Percentiles rank a stretch among this genome's conserved stretches.
Evolutionary conservation across 768 basidiomycete genomes (phyloP).

Genomic region (Tylopilus subfusipes): DNA sequence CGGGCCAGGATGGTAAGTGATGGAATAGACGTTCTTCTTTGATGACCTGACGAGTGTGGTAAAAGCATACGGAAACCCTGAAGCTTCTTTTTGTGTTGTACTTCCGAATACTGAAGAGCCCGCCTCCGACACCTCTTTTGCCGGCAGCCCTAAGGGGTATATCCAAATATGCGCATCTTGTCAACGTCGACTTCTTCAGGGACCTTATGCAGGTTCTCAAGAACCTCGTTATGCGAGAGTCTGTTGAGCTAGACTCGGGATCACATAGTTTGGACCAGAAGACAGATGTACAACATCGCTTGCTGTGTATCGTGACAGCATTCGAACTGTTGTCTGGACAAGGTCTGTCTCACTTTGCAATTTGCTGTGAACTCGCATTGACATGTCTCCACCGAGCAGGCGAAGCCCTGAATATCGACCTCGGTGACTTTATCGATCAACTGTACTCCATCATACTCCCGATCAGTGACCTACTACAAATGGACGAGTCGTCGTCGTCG

Average conservation of each 20-base stretch:
- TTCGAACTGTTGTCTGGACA: slow-evolving; percentile 96
- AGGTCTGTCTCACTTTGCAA: slow-evolving; percentile 45
- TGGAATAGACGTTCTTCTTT: slow-evolving; percentile 7
- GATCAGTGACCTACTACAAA: slow-evolving; percentile 59
- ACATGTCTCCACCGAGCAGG: slow-evolving; percentile 45
- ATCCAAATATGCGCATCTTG: slow-evolving; percentile 89
- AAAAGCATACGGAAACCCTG: slow-evolving; percentile 94
- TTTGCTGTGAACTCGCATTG: slow-evolving; percentile 6
- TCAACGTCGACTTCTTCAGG: slow-evolving; percentile 98
- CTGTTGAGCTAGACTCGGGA: slow-evolving; percentile 39
- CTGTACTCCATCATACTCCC: slow-evolving; percentile 82
- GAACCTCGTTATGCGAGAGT: slow-evolving; percentile 59
- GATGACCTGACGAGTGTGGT: slow-evolving; percentile 20
- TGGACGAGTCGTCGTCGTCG: slow-evolving; percentile 48
- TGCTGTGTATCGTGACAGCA: slow-evolving; percentile 92
- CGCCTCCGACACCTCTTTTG: slow-evolving; percentile 71
- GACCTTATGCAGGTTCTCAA: slow-evolving; percentile 88
- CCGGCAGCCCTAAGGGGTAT: slow-evolving; percentile 89
- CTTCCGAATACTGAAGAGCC: slow-evolving; percentile 91
- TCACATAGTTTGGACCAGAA: slow-evolving; percentile 32
- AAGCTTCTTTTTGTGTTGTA: slow-evolving; percentile 97
- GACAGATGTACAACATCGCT: slow-evolving; percentile 49
- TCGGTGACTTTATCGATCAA: slow-evolving; percentile 80
- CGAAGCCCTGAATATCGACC: slow-evolving; percentile 96
- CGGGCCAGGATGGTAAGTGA: slow-evolving; percentile 70